A percentile compares a stretch with the other conserved stretches of the same genome.
Evolutionary conservation across 495 filamentous ascomycete genomes (phyloP).

Genomic region (Aspergillus hancockii): DNA sequence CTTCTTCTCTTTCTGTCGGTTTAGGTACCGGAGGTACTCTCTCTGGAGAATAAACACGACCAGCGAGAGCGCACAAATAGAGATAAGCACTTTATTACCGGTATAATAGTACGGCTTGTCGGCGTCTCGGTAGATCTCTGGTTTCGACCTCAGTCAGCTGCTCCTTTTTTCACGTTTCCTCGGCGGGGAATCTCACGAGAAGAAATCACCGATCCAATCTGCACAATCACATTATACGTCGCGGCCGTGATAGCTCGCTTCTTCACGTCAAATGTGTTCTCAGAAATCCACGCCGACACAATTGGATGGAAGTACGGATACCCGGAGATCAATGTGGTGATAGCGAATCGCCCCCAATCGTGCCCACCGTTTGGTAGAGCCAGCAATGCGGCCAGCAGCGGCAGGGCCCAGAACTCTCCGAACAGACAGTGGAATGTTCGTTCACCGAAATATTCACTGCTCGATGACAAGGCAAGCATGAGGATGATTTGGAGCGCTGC

Average conservation of each 20-base stretch:
- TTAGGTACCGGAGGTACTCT: constrained; percentile 31
- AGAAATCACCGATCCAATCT: constrained; percentile 34
- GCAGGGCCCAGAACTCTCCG: constrained; percentile 49
- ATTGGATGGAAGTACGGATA: constrained; percentile 52
- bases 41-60: constrained; percentile 32
- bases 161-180: neutral
- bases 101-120: constrained; percentile 39
- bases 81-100: constrained; percentile 40
- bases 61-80: constrained; percentile 34
- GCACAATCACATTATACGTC: constrained; percentile 47
- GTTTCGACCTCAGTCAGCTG: neutral
- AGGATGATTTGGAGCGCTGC: constrained; percentile 45
- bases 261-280: constrained; percentile 43
- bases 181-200: constrained; percentile 20
- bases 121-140: constrained; percentile 37
- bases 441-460: constrained; percentile 46
- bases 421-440: constrained; percentile 45
- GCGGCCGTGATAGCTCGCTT: constrained; percentile 45
- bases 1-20: constrained; percentile 36
- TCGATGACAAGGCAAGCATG: constrained; percentile 43
- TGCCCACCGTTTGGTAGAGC: constrained; percentile 32
- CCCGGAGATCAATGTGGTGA: constrained; percentile 41
- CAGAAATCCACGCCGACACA: constrained; percentile 40
- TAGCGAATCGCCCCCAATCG: constrained; percentile 42
- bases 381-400: constrained; percentile 41